These are phyloP conservation scores for Aspergillus bridgeri DNA, from an alignment of 495 filamentous ascomycete genomes.

Conservation along the genomic window DNA sequence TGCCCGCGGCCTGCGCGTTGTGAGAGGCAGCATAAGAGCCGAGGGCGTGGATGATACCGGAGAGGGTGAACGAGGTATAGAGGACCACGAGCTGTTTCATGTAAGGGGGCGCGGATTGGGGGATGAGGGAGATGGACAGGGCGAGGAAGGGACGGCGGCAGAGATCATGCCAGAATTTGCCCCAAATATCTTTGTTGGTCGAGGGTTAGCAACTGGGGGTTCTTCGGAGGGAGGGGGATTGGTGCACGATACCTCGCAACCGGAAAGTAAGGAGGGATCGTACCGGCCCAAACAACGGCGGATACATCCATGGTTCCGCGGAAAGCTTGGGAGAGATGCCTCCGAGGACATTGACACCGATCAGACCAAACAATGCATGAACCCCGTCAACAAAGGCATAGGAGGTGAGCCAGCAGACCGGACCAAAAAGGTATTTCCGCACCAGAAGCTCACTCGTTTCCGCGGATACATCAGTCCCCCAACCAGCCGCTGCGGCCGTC, in stretches of 20 bases:
- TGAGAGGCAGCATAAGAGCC: constrained; percentile 17
- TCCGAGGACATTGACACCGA: constrained; percentile 8
- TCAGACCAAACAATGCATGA: constrained; percentile 8
- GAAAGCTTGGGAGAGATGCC: constrained; percentile 5
- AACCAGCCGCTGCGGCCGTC: not conserved
- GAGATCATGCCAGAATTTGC: constrained; percentile 22
- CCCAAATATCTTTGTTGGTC: constrained; percentile 17
- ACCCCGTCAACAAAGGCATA: constrained; percentile 20
- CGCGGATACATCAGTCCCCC: not conserved
- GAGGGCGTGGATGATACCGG: constrained; percentile 11
- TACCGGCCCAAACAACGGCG: constrained; percentile 14
- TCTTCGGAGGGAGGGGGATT: too few relatives aligned
- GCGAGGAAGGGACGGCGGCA: constrained; percentile 16
- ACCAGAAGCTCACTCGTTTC: constrained; percentile 9
- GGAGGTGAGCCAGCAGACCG: constrained; percentile 15
- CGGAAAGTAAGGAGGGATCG: constrained; percentile 11
- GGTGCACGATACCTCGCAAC: constrained; percentile 9
- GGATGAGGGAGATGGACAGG: constrained; percentile 6
- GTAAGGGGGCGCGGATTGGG: not conserved
- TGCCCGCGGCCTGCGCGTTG: constrained; percentile 3
- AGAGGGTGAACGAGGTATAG: constrained; percentile 13
- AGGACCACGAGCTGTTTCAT: constrained; percentile 9
- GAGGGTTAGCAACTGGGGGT: not conserved
- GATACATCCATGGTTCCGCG: constrained; percentile 22
- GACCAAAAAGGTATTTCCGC: constrained; percentile 10